phyloP scores from a whole-genome alignment of 371 early-diverging fungal species.

The Mucor saturninus region DNA sequence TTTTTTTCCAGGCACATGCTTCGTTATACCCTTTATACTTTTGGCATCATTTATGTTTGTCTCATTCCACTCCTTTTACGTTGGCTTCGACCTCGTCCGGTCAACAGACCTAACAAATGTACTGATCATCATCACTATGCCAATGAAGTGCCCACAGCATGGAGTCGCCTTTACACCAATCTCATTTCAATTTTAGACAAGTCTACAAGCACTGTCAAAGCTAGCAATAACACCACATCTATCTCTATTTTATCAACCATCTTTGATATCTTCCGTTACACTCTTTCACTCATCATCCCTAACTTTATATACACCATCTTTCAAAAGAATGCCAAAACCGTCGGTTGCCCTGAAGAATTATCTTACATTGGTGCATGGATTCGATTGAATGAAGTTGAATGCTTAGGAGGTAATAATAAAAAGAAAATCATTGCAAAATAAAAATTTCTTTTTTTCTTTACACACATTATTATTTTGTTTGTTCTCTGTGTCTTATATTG shows the following conservation, averaged over 20 bases:
- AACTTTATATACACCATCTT: constrained; percentile 10
- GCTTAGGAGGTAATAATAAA: constrained; percentile 38
- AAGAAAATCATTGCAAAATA: neutral
- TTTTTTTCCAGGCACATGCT: constrained; percentile 20
- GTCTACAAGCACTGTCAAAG: constrained; percentile 2
- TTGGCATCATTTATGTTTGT: constrained; percentile 34
- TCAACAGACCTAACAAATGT: constrained; percentile 21
- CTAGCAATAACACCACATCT: constrained; percentile 1
- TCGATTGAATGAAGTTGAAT: constrained; percentile 43
- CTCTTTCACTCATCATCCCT: constrained; percentile 18
- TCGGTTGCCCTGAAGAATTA: constrained; percentile 29
- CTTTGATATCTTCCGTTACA: constrained; percentile 16
- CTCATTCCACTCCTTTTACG: constrained; percentile 30
- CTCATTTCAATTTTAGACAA: constrained; percentile 16
- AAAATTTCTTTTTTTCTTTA: constrained; percentile 2
- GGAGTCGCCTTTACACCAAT: constrained; percentile 32
- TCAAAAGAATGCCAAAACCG: constrained; percentile 21
- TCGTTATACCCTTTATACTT: constrained; percentile 29
- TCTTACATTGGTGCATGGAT: constrained; percentile 41
- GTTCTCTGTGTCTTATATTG: neutral
- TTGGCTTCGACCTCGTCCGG: constrained; percentile 33
- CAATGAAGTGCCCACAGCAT: constrained; percentile 33
- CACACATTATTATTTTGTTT: neutral
- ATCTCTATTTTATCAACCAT: constrained; percentile 6
- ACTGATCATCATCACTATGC: constrained; percentile 38